Conservation (phyloP, 2,329 filamentous ascomycete genomes). For the Ceratocystis papillata region DNA sequence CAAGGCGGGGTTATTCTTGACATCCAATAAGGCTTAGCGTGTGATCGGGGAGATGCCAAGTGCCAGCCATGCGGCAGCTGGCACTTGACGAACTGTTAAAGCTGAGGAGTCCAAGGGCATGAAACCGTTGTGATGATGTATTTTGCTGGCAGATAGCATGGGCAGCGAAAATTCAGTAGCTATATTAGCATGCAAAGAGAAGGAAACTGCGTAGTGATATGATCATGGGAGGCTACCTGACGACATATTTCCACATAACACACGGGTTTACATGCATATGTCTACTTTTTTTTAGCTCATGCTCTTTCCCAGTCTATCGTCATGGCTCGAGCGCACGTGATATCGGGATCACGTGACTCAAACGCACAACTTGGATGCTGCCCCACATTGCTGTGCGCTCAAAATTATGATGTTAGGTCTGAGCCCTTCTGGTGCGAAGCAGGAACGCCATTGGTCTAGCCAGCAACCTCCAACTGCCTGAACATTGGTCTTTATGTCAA, state of each 20-base stretch:
- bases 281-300: not conserved
- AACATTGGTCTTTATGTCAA: slow-evolving; percentile 24
- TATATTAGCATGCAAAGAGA: not conserved
- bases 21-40: not conserved
- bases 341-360: not conserved
- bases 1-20: not conserved
- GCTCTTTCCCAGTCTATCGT: not conserved
- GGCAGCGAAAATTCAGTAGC: not conserved
- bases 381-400: slow-evolving; percentile 18
- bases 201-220: not conserved
- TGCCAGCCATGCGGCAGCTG: not conserved
- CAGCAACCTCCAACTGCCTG: slow-evolving; percentile 21
- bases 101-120: not conserved
- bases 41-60: not conserved
- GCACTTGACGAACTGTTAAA: not conserved
- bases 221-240: not conserved
- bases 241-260: not conserved
- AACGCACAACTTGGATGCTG: slow-evolving; percentile 20
- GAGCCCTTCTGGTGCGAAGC: slow-evolving; percentile 23
- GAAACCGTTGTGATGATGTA: not conserved
- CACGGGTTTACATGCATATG: not conserved
- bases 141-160: no score
- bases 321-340: slow-evolving; percentile 4
- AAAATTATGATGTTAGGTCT: slow-evolving; percentile 23
- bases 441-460: slow-evolving; percentile 20